Base-by-base conservation (phyloP, 2,329 filamentous ascomycete species). In the Acephala macrosclerotiorum region DNA sequence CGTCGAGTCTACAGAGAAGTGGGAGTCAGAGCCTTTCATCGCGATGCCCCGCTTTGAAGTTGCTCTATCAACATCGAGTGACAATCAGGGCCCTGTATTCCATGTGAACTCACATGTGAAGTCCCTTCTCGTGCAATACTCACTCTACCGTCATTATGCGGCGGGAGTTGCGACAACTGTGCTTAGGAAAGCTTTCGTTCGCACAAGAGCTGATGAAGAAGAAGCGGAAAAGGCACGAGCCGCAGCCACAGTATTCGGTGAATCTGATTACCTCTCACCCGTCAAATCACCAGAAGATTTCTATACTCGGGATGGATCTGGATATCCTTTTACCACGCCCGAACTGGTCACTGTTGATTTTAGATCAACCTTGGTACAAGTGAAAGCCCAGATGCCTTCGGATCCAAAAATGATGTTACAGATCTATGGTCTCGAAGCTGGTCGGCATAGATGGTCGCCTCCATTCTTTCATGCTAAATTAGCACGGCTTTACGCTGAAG, bases 321-420 rank as follows among this genome's bases (percentile, higher is more conserved):
- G 77, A 68, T 72, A 69, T 62, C 68, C 68, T 9, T 73, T 73
- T 33, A 66, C 61, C 16, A 40, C 57, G 2, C 68, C 77, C 35
- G 95, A 99, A 76, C 83, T 97, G 16, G 80, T 96, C 14, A 91
- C 92, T 0, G 79, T 97, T 20, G 95, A 98, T 75, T 82, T 97
- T 72, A 96, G 92, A 77, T 89, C 91, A 5, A 87, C 89, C 1
- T 85, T 97, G 38, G 80, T 98, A 22, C 95, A 98, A 75, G 79
- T 98, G 71, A 98, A 98, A 79, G 92, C 91, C 5, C 89, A 90
- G 53, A 89, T 98, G 87, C 95, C 96, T 1, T 84, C 90, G 20
- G 94, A 98, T 73, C 96, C 96, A n/a, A 87, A 89, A 0, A 83
- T 98, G 78, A 94, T 99, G 92, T 74, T 98, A 2, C 95, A 97